Evolutionary conservation across 2,329 filamentous ascomycete species (phyloP).

Genomic region (Cladosporium austrohemisphaericum): DNA sequence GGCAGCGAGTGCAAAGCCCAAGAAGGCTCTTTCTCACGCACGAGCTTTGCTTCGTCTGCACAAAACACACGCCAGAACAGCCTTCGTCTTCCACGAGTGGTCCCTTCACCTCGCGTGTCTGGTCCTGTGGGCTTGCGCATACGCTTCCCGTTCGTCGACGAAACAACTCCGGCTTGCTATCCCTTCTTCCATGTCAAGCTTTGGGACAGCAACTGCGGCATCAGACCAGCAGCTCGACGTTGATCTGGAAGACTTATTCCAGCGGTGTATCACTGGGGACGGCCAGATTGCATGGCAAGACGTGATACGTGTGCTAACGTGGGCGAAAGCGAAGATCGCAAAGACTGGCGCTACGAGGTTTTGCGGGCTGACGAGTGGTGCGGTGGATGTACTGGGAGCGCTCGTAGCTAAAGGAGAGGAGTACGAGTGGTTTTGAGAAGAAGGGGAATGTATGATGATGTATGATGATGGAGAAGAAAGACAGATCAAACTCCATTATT

Average conservation of each 20-base stretch:
- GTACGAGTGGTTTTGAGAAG: constrained; percentile 27
- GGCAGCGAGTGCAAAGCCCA: constrained; percentile 22
- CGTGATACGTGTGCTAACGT: constrained; percentile 22
- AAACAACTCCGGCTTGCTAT: constrained; percentile 15
- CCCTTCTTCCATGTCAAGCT: constrained; percentile 3
- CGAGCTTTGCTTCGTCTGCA: constrained; percentile 25
- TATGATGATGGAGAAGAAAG: no score
- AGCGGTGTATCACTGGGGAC: not conserved
- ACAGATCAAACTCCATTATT: no score
- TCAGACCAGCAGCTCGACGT: constrained; percentile 19
- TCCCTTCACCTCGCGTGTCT: constrained; percentile 27
- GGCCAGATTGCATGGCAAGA: constrained; percentile 17
- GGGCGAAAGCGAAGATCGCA: constrained; percentile 26
- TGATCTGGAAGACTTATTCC: constrained; percentile 10
- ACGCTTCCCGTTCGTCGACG: constrained; percentile 12
- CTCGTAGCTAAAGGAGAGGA: constrained; percentile 25
- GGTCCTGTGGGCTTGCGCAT: constrained; percentile 28
- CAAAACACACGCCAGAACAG: constrained; percentile 17
- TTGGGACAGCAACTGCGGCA: no score
- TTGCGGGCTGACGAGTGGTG: constrained; percentile 25
- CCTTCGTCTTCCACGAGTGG: constrained; percentile 30
- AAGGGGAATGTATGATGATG: no score
- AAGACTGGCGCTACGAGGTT: constrained; percentile 22
- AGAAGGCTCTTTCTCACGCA: constrained; percentile 24
- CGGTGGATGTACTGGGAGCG: constrained; percentile 28